A percentile compares a stretch with the other conserved stretches of the same genome.
These are phyloP conservation scores for Phlyctochytrium bullatum DNA, from an alignment of 192 early-diverging fungal genomes.

Conservation along the genomic window DNA sequence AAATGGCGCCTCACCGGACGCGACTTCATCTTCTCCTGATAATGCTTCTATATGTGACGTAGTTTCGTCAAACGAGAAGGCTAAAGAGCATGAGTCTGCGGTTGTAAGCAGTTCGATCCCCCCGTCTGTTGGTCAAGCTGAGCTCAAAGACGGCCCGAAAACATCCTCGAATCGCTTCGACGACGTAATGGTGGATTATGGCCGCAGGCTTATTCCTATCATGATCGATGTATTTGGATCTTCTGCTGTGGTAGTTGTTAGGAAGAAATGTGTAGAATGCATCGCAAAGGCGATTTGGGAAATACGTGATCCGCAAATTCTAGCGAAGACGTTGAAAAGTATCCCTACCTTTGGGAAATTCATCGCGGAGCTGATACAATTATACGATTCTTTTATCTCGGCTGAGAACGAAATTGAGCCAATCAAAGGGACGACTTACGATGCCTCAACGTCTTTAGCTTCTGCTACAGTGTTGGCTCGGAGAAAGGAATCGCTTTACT, in stretches of 20 bases:
- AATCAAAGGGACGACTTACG: too few species aligned
- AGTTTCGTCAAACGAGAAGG: too few species aligned
- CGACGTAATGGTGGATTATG: conserved; percentile 24
- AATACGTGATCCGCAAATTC: conserved; percentile 35
- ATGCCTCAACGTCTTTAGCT: too few species aligned
- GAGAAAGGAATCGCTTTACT: conserved; percentile 28
- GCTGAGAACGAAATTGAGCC: too few species aligned
- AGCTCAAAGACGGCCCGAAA: too few species aligned
- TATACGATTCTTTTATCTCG: conserved; percentile 33
- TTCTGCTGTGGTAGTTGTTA: conserved; percentile 60
- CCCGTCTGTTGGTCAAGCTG: neutral
- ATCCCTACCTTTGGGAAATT: conserved; percentile 47
- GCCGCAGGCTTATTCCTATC: conserved; percentile 61
- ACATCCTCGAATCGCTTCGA: conserved; percentile 11
- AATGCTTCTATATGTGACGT: too few species aligned
- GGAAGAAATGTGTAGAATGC: conserved; percentile 53
- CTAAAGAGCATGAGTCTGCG: conserved; percentile 16
- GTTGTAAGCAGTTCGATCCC: conserved; percentile 1
- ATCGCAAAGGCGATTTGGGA: conserved; percentile 53
- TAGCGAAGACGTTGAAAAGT: conserved; percentile 47
- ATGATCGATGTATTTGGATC: conserved; percentile 69
- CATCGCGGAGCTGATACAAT: conserved; percentile 41
- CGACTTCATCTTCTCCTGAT: conserved; percentile 7
- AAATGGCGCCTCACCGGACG: too few species aligned
- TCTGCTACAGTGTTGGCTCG: too few species aligned